Conservation (phyloP, 164 flowering plant genomes). For the Tinospora cordifolia region DNA sequence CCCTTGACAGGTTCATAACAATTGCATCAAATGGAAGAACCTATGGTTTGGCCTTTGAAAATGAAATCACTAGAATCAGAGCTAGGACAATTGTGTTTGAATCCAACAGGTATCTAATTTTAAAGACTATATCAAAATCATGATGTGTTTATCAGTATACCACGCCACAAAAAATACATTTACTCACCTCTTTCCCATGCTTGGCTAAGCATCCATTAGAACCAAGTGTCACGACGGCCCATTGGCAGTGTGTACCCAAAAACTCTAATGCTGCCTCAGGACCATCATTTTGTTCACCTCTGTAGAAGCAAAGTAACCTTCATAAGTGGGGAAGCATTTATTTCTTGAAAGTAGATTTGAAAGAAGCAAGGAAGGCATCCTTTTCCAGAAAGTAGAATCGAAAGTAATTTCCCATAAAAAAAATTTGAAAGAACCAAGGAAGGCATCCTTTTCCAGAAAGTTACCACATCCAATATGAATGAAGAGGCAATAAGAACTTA, state of each 20-base stretch:
- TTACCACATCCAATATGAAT: neutral
- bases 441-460: neutral
- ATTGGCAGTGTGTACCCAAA: slow-evolving; percentile 57
- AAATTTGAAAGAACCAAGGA: neutral
- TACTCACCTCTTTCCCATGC: slow-evolving; percentile 75
- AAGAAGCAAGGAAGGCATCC: neutral
- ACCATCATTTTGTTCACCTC: slow-evolving; percentile 46
- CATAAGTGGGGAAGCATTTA: neutral
- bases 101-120: too few relatives aligned
- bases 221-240: slow-evolving; percentile 93
- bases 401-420: too few relatives aligned
- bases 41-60: too few relatives aligned
- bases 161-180: neutral
- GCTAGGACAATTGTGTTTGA: too few relatives aligned
- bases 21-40: neutral
- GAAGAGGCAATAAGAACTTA: neutral
- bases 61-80: too few relatives aligned
- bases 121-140: neutral
- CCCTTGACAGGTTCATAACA: neutral
- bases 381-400: neutral
- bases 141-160: neutral
- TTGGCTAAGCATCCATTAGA: slow-evolving; percentile 77
- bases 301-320: slow-evolving; percentile 12
- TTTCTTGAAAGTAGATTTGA: neutral
- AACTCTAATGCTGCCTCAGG: slow-evolving; percentile 72